phyloP scores from a whole-genome alignment of 495 filamentous ascomycete species.

The Glarea lozoyensis region DNA sequence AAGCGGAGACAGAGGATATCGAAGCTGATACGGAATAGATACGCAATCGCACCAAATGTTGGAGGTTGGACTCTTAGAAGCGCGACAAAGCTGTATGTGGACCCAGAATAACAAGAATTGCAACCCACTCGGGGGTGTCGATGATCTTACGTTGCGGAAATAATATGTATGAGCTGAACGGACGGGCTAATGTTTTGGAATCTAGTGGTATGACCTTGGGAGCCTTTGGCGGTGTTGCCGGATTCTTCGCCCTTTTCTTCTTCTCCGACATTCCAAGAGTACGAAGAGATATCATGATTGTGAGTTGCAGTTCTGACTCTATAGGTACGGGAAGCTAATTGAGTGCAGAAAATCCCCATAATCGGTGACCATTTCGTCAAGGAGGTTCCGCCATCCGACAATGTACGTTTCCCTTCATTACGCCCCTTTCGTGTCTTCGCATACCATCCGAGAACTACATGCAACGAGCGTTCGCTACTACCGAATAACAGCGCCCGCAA shows the following conservation, averaged over 20 bases:
- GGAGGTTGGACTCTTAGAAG: slow-evolving; percentile 39
- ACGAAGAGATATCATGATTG: slow-evolving; percentile 50
- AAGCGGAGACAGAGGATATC: not conserved
- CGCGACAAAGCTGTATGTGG: slow-evolving; percentile 41
- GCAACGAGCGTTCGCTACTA: no score
- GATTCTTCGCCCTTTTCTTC: slow-evolving; percentile 60
- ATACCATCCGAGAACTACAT: no score
- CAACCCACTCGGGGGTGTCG: not conserved
- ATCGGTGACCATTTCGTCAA: slow-evolving; percentile 49
- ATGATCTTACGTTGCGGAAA: not conserved
- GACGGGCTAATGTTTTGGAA: slow-evolving; percentile 3
- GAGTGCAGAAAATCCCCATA: slow-evolving; percentile 42
- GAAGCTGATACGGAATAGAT: slow-evolving; percentile 30
- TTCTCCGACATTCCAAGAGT: slow-evolving; percentile 63
- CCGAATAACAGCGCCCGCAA: no score
- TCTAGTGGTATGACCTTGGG: slow-evolving; percentile 42
- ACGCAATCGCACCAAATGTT: slow-evolving; percentile 37
- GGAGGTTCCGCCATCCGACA: slow-evolving; percentile 55
- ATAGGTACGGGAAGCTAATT: slow-evolving; percentile 2
- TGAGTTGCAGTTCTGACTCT: slow-evolving; percentile 8
- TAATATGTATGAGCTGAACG: not conserved
- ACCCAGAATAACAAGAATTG: not conserved
- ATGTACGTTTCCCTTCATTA: slow-evolving; percentile 23
- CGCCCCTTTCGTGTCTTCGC: not conserved
- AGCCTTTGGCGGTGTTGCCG: slow-evolving; percentile 52